These are phyloP conservation scores for Vigna nakashimae DNA, from an alignment of 306 rosid species.

Conservation along the genomic window DNA sequence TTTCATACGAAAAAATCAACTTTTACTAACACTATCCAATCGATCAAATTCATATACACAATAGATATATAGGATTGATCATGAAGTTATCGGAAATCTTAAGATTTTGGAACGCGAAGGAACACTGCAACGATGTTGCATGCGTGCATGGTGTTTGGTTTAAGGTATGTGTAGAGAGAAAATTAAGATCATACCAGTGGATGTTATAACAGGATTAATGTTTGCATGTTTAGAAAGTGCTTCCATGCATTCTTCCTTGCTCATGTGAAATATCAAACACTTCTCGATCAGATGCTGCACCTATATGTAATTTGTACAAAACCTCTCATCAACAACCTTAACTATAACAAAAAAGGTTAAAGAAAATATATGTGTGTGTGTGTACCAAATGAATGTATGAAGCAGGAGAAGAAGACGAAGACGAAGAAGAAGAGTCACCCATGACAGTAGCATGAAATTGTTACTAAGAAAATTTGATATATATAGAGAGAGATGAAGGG, in stretches of 20 bases:
- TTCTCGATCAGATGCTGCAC: constrained; percentile 94
- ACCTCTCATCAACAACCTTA: not conserved
- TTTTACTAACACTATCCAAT: not conserved
- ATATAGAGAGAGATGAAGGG: not conserved
- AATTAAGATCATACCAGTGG: constrained; percentile 67
- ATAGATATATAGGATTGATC: not conserved
- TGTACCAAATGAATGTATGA: constrained; percentile 85
- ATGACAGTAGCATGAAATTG: constrained; percentile 28
- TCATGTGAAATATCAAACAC: constrained; percentile 87
- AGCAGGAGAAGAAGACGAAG: constrained; percentile 67
- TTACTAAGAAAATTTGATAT: not conserved
- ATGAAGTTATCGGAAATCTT: not conserved
- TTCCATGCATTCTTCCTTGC: constrained; percentile 91
- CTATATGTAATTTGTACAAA: constrained; percentile 41
- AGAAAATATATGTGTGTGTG: not conserved
- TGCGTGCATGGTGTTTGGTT: constrained; percentile 3
- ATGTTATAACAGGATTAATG: constrained; percentile 79
- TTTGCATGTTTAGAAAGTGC: constrained; percentile 91
- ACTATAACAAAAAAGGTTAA: not conserved
- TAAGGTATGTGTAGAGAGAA: not conserved
- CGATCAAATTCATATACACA: not conserved
- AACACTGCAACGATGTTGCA: not conserved
- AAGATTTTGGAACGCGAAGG: not conserved
- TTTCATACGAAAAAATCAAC: not conserved
- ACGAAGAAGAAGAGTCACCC: constrained; percentile 63